Base-by-base conservation (phyloP, 2,329 filamentous ascomycete species). In the Sclerotinia subarctica region DNA sequence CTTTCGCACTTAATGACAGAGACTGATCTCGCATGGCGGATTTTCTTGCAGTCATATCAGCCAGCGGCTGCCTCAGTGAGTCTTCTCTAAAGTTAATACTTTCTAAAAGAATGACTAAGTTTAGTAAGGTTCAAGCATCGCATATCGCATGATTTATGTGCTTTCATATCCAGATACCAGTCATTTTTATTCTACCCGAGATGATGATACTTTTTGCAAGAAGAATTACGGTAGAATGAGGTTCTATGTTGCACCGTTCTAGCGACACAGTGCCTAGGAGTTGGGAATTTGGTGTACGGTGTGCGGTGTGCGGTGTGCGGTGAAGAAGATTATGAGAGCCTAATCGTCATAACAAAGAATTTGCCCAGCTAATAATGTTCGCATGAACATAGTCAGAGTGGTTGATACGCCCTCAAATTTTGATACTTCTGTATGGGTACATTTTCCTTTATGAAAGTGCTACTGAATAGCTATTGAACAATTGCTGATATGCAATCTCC, bases 201-300 rank as follows among this genome's bases (percentile, higher is more conserved):
- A 49, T 10, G 32, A 5, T 35, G 5, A 3, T 19, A 19, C 3
- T 13, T 10, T 49, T 6, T 6, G 29, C 21, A 8, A 13, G 8
- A 60, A 17, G 35, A 7, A 3, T 11, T 35, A 3, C 49, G 21
- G 15, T 24, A 32, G 6, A 49, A 32, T 47, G 5, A 46, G 2
- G 5, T 21, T 19, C 1, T 44, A 6, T 44, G 7, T 44, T 17
- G 8, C 13, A 5, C 7, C 7, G 11, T 5, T 26, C 11, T 44
- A 1, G 8, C 21, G 4, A 58, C 15, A n/a, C 26, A 13, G n/a
- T 17, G n/a, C 35, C n/a, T 5, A 21, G 5, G 26, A 24, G 35
- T 19, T 2, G 1, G 15, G 5, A 2, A 19, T 42, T 10, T 2
- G 6, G 15, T 10, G 5, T 17, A 1, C 7, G 32, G n/a, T n/a